These are phyloP conservation scores for Sclerospora graminicola DNA, from an alignment of 352 stramenopile species.

Conservation along the genomic window DNA sequence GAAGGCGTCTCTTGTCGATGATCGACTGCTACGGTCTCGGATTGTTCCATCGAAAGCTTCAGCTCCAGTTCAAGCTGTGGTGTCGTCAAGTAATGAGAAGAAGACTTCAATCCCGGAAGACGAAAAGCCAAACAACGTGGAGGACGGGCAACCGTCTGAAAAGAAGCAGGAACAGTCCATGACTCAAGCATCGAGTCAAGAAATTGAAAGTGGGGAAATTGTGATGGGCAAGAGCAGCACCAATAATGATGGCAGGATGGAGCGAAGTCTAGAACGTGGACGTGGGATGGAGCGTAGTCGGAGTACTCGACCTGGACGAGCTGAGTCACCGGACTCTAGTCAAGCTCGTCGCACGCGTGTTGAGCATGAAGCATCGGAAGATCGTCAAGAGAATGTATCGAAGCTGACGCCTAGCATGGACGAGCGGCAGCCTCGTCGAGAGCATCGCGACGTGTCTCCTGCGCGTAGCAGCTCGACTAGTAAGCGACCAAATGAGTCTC, in stretches of 20 bases:
- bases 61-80: too few relatives aligned
- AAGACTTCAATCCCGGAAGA: conserved; percentile 13
- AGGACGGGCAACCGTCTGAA: conserved; percentile 19
- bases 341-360: conserved; percentile 15
- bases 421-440: conserved; percentile 22
- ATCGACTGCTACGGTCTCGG: conserved; percentile 36
- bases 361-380: conserved; percentile 12
- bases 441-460: conserved; percentile 21
- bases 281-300: conserved; percentile 21
- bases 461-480: conserved; percentile 12
- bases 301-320: conserved; percentile 8
- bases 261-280: conserved; percentile 9
- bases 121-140: conserved; percentile 13
- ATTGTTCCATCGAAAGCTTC: conserved; percentile 7
- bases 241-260: conserved; percentile 9
- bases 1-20: conserved; percentile 53
- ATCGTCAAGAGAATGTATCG: conserved; percentile 5
- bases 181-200: conserved; percentile 19
- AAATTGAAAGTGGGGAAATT: conserved; percentile 50
- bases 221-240: conserved; percentile 19
- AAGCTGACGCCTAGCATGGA: conserved; percentile 15
- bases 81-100: conserved; percentile 8
- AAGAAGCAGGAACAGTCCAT: conserved; percentile 4
- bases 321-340: conserved; percentile 9
- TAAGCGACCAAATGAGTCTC: conserved; percentile 10